Conservation (phyloP, 805 yeast genomes). For the Debaryomyces prosopidis region DNA sequence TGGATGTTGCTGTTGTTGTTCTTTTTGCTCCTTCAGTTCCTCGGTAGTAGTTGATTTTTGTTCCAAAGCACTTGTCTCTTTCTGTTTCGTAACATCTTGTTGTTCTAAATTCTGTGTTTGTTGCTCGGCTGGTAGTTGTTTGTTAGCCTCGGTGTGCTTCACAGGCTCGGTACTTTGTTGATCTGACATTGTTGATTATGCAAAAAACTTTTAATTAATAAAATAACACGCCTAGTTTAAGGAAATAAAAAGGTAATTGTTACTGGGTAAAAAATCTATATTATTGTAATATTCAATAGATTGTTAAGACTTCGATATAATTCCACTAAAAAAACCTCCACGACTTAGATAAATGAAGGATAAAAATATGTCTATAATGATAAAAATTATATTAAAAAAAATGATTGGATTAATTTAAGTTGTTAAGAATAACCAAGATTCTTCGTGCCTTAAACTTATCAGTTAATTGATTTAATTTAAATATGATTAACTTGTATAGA, state of each 20-base stretch:
- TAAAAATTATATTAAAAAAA: slow-evolving; percentile 6
- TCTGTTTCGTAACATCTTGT: background rate
- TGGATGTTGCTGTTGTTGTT: background rate
- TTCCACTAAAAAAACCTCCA: slow-evolving; percentile 2
- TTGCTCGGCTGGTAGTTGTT: background rate
- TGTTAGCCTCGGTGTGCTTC: background rate
- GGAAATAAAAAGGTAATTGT: background rate
- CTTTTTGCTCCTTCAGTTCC: background rate
- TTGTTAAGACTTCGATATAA: background rate
- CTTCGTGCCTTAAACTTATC: background rate
- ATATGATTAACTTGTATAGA: background rate
- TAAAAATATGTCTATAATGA: slow-evolving; percentile 5
- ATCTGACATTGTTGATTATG: slow-evolving; percentile 5
- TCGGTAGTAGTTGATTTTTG: background rate
- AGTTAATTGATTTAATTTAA: slow-evolving; percentile 1
- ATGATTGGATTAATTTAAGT: slow-evolving; percentile 2
- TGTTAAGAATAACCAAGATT: background rate
- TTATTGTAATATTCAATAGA: background rate
- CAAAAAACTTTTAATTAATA: background rate
- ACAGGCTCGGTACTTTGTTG: slow-evolving; percentile 2
- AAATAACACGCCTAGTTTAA: background rate
- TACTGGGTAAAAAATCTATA: background rate
- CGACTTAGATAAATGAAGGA: slow-evolving; percentile 1
- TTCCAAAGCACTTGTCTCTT: background rate
- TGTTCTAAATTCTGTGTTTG: background rate